Base-by-base conservation (phyloP, 2,329 filamentous ascomycete genomes). In the Cladosporium sp. region DNA sequence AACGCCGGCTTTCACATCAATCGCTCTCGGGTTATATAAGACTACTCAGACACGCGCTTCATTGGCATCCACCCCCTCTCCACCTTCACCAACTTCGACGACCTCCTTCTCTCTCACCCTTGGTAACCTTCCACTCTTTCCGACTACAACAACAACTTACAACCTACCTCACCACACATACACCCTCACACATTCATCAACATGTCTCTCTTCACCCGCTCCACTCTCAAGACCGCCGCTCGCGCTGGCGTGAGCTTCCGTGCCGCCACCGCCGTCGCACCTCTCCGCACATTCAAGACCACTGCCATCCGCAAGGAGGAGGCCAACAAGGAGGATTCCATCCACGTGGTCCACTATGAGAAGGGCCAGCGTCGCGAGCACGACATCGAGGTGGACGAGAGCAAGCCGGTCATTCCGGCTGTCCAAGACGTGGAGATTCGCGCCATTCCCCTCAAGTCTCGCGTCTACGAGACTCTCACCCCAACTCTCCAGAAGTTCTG, bases 401-500 rank as follows among this genome's bases (percentile, higher is more conserved):
- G 57, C 39, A 71, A 71, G 64, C 77, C 76, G 2, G 76, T 78
- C 49, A 66, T 60, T 18, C 73, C 77, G 25, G 68, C 75, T 16
- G 76, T 74, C 28, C 65, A 67, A 57, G 77, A 79, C 54, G 68
- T 71, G 26, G 69, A 74, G 67, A 70, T 71, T 39, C 60, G 61
- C 8, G 77, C 77, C 1, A 60, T 70, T 6, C 73, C 76, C 16
- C 71, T 79, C 58, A 72, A 73, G 58, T 36, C 56, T 2, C 66
- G 67, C 71, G 80, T 86, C 64, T 87, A 82, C 76, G 26, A 66
- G 34, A 67, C 74, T 58, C 81, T 91, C 75, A 85, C 88, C 5
- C 82, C 84, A 32, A 91, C 88, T 39, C 82, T 92, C 79, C 83
- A 87, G 78, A 89, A 85, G 78, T 89, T 91, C 84, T 87, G 83